Conservation (phyloP, 163 green algal species). For the Picocystis sp. region DNA sequence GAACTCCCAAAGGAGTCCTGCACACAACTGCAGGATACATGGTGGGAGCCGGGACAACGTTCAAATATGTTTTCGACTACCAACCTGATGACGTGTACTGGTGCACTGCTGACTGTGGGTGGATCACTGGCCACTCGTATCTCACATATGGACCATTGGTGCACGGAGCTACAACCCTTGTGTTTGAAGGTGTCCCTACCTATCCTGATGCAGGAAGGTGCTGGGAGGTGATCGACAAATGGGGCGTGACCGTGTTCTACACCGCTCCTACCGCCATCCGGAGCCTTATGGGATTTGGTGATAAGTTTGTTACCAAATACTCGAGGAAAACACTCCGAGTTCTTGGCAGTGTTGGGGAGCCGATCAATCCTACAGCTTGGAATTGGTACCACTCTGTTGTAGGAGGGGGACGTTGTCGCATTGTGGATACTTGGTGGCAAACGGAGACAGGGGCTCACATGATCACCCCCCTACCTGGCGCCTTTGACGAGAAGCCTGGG, state of each 20-base stretch:
- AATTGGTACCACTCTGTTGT: constrained; percentile 60
- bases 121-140: constrained; percentile 95
- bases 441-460: constrained; percentile 79
- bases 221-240: constrained; percentile 86
- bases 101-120: constrained; percentile 89
- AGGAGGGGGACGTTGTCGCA: constrained; percentile 49
- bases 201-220: constrained; percentile 69
- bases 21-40: constrained; percentile 93
- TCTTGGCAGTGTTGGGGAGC: constrained; percentile 59
- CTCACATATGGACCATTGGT: constrained; percentile 87
- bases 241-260: constrained; percentile 83
- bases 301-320: constrained; percentile 34
- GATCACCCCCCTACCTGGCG: constrained; percentile 63
- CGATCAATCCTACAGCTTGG: constrained; percentile 67
- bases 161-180: constrained; percentile 39
- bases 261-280: constrained; percentile 91
- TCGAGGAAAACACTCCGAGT: constrained; percentile 30
- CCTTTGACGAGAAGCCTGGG: constrained; percentile 47
- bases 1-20: constrained; percentile 94
- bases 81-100: constrained; percentile 75
- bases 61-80: constrained; percentile 47
- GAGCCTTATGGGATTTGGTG: constrained; percentile 59
- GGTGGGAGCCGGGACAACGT: constrained; percentile 28
- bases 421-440: constrained; percentile 84
- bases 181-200: constrained; percentile 87